Base-by-base conservation (phyloP, 2,329 filamentous ascomycete species). In the Cladosporium halotolerans region DNA sequence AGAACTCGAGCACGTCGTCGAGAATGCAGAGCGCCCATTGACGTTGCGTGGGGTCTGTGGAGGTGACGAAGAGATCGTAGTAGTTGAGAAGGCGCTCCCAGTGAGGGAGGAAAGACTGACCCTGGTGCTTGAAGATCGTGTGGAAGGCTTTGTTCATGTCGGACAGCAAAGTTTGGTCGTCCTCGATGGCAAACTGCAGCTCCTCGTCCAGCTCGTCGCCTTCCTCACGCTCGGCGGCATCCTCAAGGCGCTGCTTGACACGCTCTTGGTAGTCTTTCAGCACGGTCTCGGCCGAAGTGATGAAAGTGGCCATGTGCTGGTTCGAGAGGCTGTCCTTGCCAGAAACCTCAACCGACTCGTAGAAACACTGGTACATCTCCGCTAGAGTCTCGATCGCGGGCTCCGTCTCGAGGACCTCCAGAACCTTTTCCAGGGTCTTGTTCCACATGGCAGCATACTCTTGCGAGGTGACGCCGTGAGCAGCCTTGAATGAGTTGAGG, bases 101-200 rank as follows among this genome's bases (percentile, higher is more conserved):
- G 40, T 89, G 78, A 4, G 84, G 86, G 51, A 99, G 79, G 78
- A 99, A 99, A 9, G 80, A 76, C 9, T 83, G 79, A 19, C 89
- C 88, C 68, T 96, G 90, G 74, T 96, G 91, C 78, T 97, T 97
- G 80, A 99, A 99, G 60, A 99, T 89, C 56, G 90, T 92, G 73
- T 99, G 93, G 80, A 95, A 99, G 0, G 93, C 92, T 78, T 99
- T 99, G 82, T 99, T 99, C 93, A 99, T 99, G 67, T 99, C 93
- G 1, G 91, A 96, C 41, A 99, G 80, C 14, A 99, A 79, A 18
- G 90, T 96, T 72, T 97, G 92, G 68, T 99, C 93, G 62, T 99
- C 93, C 70, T 99, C 93, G 45, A 99, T 91, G 10, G 92, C 93
- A 63, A 95, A 86, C 32, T 95, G 79, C 42, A 85, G 82, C 49